Evolutionary conservation across 495 filamentous ascomycete species (phyloP).

Genomic region (Penicillium ucsense): DNA sequence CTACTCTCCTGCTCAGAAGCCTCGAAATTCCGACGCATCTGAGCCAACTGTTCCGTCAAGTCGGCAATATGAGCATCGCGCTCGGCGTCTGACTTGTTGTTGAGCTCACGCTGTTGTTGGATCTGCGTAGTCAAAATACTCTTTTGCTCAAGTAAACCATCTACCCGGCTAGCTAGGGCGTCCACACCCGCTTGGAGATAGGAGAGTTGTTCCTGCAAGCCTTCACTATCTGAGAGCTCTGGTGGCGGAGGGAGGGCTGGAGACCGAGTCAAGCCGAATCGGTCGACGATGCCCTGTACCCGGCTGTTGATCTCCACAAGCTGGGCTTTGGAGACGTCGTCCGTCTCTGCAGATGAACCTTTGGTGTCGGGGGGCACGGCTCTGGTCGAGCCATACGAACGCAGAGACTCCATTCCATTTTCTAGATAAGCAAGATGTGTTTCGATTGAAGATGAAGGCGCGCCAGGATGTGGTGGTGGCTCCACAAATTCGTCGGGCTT

Average conservation of each 20-base stretch:
- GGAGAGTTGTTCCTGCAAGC: slow-evolving; percentile 41
- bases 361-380: neutral
- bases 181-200: slow-evolving; percentile 61
- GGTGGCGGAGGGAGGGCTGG: slow-evolving; percentile 41
- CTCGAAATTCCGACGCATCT: slow-evolving; percentile 31
- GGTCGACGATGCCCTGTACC: slow-evolving; percentile 40
- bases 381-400: slow-evolving; percentile 16
- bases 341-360: slow-evolving; percentile 10
- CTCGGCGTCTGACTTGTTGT: slow-evolving; percentile 52
- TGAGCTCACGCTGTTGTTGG: slow-evolving; percentile 84
- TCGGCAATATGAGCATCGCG: slow-evolving; percentile 45
- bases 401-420: slow-evolving; percentile 31
- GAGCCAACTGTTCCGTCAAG: slow-evolving; percentile 39
- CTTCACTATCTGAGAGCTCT: slow-evolving; percentile 28
- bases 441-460: slow-evolving; percentile 24
- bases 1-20: slow-evolving; percentile 29
- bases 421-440: slow-evolving; percentile 45
- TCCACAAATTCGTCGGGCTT: slow-evolving; percentile 37
- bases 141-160: slow-evolving; percentile 70
- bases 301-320: slow-evolving; percentile 42
- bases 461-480: slow-evolving; percentile 22
- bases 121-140: slow-evolving; percentile 76
- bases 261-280: slow-evolving; percentile 34
- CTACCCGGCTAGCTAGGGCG: slow-evolving; percentile 49
- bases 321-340: slow-evolving; percentile 31